Evolutionary conservation across 768 basidiomycete genomes (phyloP).

Genomic region (Termitomyces titanicus): DNA sequence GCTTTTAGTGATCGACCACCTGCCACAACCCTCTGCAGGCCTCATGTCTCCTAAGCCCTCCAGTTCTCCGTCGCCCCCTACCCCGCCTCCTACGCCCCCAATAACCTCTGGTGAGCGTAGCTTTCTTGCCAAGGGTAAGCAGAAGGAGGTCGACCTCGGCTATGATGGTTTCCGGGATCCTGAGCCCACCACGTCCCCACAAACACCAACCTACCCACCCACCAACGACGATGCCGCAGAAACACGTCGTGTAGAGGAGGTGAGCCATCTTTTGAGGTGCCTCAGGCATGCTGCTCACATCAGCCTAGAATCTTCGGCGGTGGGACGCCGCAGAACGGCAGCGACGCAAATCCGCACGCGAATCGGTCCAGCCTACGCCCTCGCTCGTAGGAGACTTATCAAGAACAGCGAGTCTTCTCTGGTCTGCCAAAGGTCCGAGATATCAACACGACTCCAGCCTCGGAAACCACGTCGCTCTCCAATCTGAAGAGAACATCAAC

Average conservation of each 20-base stretch:
- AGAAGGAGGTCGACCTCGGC: slow-evolving; percentile 20
- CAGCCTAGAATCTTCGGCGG: slow-evolving; percentile 58
- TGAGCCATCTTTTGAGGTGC: slow-evolving; percentile 24
- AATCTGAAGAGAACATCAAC: slow-evolving; percentile 52
- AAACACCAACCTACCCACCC: slow-evolving; percentile 54
- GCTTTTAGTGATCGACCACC: background rate
- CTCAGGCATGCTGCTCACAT: slow-evolving; percentile 5
- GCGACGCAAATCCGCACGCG: slow-evolving; percentile 69
- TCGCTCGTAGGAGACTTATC: slow-evolving; percentile 59
- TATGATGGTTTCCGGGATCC: slow-evolving; percentile 24
- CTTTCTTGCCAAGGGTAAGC: slow-evolving; percentile 30
- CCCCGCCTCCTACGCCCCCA: slow-evolving; percentile 40
- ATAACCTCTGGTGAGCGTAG: slow-evolving; percentile 21
- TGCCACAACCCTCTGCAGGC: background rate
- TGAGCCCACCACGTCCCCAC: slow-evolving; percentile 18
- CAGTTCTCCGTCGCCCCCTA: slow-evolving; percentile 29
- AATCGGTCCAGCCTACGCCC: slow-evolving; percentile 34
- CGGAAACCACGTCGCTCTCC: slow-evolving; percentile 41
- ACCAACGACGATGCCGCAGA: slow-evolving; percentile 63
- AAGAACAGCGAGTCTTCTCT: slow-evolving; percentile 55
- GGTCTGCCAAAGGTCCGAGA: slow-evolving; percentile 38
- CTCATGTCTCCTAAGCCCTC: slow-evolving; percentile 15
- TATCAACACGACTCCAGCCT: slow-evolving; percentile 30
- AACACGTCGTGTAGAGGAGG: slow-evolving; percentile 70
- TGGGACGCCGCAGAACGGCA: slow-evolving; percentile 81